Base-by-base conservation (phyloP, 2,329 filamentous ascomycete genomes). In the Aspergillus calidoustus region DNA sequence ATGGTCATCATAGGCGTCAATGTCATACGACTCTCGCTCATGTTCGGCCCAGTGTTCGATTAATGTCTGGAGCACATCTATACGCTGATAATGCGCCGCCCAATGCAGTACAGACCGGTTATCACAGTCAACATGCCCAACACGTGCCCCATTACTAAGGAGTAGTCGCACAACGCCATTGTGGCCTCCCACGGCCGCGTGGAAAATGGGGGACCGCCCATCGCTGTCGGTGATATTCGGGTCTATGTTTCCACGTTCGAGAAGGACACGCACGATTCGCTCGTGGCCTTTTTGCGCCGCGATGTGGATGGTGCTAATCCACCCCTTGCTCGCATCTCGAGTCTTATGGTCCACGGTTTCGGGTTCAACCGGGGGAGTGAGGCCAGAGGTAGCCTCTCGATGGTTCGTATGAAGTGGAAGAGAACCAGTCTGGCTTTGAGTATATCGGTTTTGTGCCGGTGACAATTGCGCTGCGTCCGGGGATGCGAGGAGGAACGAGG, bases 271-370 rank as follows among this genome's bases (percentile, higher is more conserved):
- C 3, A 59, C 19, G 5, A 59, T 54, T n/a, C 49, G 23, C 48
- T 59, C 57, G 7, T 59, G 57, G 2, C 57, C 57, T 19, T 59
- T 59, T 48, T 59, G 49, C 6, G 57, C 57, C 15, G 57, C 57
- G 6, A 59, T 59, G 41, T 59, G 57, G 4, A 59, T 15, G 17
- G 57, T 38, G 34, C 57, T 22, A 7, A 59, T 17, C 48, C 57
- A 59, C 1, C 57, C 57, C 23, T 59, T 47, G 34, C 31, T 41
- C 7, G 31, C 46, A 19, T 17, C 22, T 22, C 17, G 25, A n/a
- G 49, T n/a, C 11, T 49, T 50, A 28, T 28, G 17, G 51, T 54
- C 34, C 11, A 15, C 4, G 9, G 11, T 41, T 15, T 15, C 34
- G 13, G 34, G 34, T 41, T 41, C 34, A 17, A 13, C 34, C 34